Evolutionary conservation across 208 protist genomes (phyloP).

Genomic region (Endotrypanum monterogeii): DNA sequence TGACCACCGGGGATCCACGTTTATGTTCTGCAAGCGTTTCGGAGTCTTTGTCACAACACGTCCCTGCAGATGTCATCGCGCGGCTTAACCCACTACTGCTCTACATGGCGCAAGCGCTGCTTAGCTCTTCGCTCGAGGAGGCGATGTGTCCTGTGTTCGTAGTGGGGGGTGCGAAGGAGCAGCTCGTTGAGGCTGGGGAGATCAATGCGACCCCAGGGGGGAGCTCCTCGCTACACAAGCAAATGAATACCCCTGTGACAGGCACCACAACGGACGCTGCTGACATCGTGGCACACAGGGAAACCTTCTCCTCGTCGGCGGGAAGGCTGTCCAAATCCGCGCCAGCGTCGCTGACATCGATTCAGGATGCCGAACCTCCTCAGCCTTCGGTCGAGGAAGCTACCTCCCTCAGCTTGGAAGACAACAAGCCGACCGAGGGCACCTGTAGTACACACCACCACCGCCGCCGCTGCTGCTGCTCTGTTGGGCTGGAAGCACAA

Average conservation of each 20-base stretch:
- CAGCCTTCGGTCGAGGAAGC: background rate
- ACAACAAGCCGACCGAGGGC: background rate
- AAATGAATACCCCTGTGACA: background rate
- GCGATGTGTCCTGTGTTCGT: constrained; percentile 32
- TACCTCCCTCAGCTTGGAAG: background rate
- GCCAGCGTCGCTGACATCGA: background rate
- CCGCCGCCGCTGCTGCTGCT: background rate
- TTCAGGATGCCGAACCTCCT: background rate
- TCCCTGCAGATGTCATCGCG: constrained; percentile 18
- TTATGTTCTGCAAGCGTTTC: background rate
- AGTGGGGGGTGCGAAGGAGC: constrained; percentile 7
- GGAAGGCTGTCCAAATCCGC: background rate
- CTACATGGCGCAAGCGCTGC: constrained; percentile 23
- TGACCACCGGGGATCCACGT: background rate
- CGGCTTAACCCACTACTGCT: constrained; percentile 26
- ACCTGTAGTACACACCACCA: background rate
- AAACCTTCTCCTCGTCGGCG: background rate
- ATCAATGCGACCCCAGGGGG: background rate
- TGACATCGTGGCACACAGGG: background rate
- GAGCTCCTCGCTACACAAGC: background rate
- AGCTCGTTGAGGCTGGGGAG: background rate
- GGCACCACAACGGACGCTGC: background rate
- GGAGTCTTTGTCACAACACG: background rate
- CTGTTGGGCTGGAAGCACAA: background rate
- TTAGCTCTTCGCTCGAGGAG: constrained; percentile 14